Base-by-base conservation (phyloP, 257 asterid species). In the Solanum lignicaule region DNA sequence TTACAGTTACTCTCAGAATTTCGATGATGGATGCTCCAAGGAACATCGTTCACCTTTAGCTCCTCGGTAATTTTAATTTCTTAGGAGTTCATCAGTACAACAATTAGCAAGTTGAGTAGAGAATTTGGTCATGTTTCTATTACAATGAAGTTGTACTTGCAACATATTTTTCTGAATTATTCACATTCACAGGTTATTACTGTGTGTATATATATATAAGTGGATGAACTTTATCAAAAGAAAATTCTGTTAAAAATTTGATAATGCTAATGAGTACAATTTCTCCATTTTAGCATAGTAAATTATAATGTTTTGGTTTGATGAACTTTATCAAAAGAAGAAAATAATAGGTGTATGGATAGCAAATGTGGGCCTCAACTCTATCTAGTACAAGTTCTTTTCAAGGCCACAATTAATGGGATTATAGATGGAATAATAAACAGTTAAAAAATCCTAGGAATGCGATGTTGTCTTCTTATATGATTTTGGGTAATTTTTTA, bases 1-100 rank as follows among this genome's bases (percentile, higher is more conserved):
- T 58, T 87, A 87, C 46, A 94, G 95, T 85, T 94, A 94, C 88
- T 90, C 89, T 74, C 92, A 88, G 85, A 94, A 93, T 91, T 94
- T 93, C 65, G 96, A 94, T 73, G 92, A 92, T 46, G 96, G 94
- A 41, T 83, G 89, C 33, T 88, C 83, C 20, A 84, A 87, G 62
- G 93, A 91, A 32, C 90, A 84, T 73, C 88, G 86, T 25, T 91
- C 93, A 21, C 95, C 94, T 74, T 89, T 91, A 72, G 93, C 90
- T 89, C 96, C 94, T 82, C 46, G 2, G 31, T 82, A 82, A 82
- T 48, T 82, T 82, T 31, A 13, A 31, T 82, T 25, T 82, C 27
- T 29, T 1, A 31, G 7, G 86, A 31, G 43, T 27, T 79, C 27
- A 25, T 16, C 39, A 16, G 66, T 15, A 43, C 0, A 43, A 79